phyloP scores from a whole-genome alignment of 2,329 filamentous ascomycete species.

The Daldinia sp. region DNA sequence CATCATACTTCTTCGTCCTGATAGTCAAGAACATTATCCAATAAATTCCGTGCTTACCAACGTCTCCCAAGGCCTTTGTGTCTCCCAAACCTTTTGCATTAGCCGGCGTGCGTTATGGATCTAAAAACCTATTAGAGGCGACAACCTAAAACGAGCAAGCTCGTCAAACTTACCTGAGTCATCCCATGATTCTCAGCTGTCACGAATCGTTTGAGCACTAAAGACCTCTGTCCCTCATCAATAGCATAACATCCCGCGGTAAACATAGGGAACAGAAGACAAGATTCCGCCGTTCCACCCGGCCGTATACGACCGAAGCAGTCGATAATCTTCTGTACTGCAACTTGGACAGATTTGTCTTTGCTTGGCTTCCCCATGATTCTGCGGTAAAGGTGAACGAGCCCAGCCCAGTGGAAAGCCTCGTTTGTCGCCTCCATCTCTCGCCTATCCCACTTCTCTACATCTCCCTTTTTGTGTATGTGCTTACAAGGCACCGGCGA shows the following conservation, averaged over 20 bases:
- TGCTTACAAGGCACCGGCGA: slow-evolving; percentile 60
- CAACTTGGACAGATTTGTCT: slow-evolving; percentile 71
- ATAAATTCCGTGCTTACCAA: slow-evolving; percentile 76
- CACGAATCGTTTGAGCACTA: slow-evolving; percentile 74
- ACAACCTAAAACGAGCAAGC: not conserved
- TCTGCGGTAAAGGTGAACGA: slow-evolving; percentile 80
- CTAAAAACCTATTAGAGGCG: slow-evolving; percentile 51
- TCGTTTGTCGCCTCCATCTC: slow-evolving; percentile 80
- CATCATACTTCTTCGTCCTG: slow-evolving; percentile 5
- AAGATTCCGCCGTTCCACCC: slow-evolving; percentile 79
- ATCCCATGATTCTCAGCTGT: slow-evolving; percentile 79
- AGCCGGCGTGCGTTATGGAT: slow-evolving; percentile 70
- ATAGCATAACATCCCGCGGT: slow-evolving; percentile 81
- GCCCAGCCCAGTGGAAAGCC: slow-evolving; percentile 82
- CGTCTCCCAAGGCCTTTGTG: slow-evolving; percentile 75
- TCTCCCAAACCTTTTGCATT: slow-evolving; percentile 78
- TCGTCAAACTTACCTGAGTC: slow-evolving; percentile 70
- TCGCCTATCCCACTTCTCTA: slow-evolving; percentile 68
- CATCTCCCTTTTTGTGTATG: slow-evolving; percentile 62
- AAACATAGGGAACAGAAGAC: slow-evolving; percentile 84
- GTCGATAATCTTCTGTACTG: slow-evolving; percentile 72
- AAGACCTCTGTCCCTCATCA: slow-evolving; percentile 65
- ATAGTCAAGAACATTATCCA: slow-evolving; percentile 64
- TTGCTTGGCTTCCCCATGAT: slow-evolving; percentile 71
- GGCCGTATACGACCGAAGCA: slow-evolving; percentile 71